Conservation (phyloP, 768 basidiomycete species). For the Lactarius hatsudake region DNA sequence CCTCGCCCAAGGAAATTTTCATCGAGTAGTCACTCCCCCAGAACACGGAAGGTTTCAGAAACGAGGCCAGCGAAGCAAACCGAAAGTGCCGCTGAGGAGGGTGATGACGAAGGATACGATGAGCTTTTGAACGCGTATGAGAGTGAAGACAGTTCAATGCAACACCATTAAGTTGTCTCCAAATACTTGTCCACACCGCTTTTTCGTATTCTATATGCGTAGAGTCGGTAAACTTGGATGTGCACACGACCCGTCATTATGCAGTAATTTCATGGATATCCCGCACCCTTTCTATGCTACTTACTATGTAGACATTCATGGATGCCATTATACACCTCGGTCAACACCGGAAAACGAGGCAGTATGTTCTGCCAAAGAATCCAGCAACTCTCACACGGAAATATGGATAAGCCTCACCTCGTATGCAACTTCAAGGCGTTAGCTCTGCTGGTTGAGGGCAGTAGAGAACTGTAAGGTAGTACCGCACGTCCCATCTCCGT, state of each 20-base stretch:
- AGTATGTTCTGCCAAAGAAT: constrained; percentile 51
- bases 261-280: constrained; percentile 14
- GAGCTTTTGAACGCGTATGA: constrained; percentile 80
- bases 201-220: constrained; percentile 7
- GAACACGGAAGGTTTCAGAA: constrained; percentile 28
- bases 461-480: constrained; percentile 56
- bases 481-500: constrained; percentile 66
- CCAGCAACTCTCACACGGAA: not conserved
- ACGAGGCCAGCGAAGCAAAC: constrained; percentile 45
- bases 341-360: constrained; percentile 60
- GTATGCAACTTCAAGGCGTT: constrained; percentile 53
- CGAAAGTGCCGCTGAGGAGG: constrained; percentile 70
- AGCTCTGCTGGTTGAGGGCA: constrained; percentile 32
- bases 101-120: constrained; percentile 74
- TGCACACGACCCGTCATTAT: not conserved
- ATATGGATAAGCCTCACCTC: constrained; percentile 33
- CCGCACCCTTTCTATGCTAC: not conserved
- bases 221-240: not conserved
- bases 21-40: constrained; percentile 31
- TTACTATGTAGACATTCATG: constrained; percentile 40
- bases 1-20: constrained; percentile 34
- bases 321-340: constrained; percentile 58
- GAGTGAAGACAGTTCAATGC: constrained; percentile 57
- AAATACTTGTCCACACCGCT: not conserved
- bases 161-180: constrained; percentile 13